Evolutionary conservation across 108 stramenopile genomes (phyloP).

Genomic region (Craspedostauros australis): DNA sequence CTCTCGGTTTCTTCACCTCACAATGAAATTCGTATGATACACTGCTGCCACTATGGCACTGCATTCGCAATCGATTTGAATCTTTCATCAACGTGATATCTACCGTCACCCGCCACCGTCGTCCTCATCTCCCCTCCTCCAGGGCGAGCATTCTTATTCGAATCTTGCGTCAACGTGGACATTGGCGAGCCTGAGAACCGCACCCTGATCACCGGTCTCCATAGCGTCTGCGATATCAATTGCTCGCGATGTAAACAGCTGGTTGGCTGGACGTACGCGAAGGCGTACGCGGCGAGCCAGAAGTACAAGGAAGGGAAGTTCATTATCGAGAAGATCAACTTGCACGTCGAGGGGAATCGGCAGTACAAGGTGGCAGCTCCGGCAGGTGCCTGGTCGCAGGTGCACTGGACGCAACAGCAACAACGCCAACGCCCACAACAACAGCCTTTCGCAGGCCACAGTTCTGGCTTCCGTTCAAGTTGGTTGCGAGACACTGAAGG

Average conservation of each 20-base stretch:
- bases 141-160: constrained; percentile 88
- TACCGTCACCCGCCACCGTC: neutral
- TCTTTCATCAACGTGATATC: neutral
- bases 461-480: no score
- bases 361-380: constrained; percentile 51
- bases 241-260: constrained; percentile 84
- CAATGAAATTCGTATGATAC: neutral
- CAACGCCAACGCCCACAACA: no score
- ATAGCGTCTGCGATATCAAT: constrained; percentile 87
- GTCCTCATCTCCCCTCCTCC: neutral
- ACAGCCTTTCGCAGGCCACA: no score
- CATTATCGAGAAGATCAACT: constrained; percentile 87
- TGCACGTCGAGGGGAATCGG: constrained; percentile 72
- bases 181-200: constrained; percentile 78
- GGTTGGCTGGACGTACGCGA: constrained; percentile 94
- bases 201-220: constrained; percentile 88
- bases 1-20: neutral
- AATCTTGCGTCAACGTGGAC: constrained; percentile 81
- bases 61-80: neutral
- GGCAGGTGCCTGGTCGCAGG: no score
- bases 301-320: constrained; percentile 95
- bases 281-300: constrained; percentile 79
- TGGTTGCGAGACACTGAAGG: no score
- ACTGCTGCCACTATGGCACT: no score
- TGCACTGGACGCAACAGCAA: no score